Evolutionary conservation across 2,329 filamentous ascomycete species (phyloP).

Genomic region (Ceratocystis diversiconidia): DNA sequence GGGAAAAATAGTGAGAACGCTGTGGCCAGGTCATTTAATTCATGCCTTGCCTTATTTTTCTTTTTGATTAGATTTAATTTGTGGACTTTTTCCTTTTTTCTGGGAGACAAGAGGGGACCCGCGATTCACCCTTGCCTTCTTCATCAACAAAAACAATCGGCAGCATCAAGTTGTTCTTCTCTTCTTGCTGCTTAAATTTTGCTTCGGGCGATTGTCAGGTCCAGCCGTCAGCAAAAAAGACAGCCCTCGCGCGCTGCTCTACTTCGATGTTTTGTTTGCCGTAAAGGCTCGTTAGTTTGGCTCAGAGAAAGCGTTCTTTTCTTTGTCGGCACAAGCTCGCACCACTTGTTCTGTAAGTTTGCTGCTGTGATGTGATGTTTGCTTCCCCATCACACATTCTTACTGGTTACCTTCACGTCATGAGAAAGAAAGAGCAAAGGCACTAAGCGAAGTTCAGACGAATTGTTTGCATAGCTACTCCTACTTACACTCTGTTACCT

Average conservation of each 20-base stretch:
- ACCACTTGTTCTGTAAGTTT: no score
- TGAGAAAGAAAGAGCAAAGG: no score
- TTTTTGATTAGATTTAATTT: no score
- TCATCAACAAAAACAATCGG: no score
- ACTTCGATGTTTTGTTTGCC: constrained; percentile 4
- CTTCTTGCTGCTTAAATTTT: not conserved
- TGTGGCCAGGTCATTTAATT: not conserved
- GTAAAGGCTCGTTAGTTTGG: not conserved
- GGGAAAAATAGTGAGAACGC: not conserved
- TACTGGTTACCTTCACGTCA: no score
- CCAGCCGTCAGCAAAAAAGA: not conserved
- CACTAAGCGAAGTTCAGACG: not conserved
- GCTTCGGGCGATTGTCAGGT: not conserved
- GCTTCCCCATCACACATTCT: no score
- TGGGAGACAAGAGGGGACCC: no score
- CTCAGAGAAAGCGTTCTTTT: not conserved
- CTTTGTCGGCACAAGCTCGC: constrained; percentile 1
- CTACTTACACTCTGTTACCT: no score
- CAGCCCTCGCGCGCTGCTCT: constrained; percentile 1
- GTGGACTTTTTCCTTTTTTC: not conserved
- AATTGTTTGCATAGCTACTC: not conserved
- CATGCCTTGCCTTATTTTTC: not conserved
- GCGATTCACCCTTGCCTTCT: no score
- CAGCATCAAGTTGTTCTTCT: not conserved
- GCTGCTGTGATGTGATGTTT: no score